Evolutionary conservation across 768 basidiomycete species (phyloP), one percentile per base, ranked within the genome.

Genomic region (Gyrodon lividus): DNA sequence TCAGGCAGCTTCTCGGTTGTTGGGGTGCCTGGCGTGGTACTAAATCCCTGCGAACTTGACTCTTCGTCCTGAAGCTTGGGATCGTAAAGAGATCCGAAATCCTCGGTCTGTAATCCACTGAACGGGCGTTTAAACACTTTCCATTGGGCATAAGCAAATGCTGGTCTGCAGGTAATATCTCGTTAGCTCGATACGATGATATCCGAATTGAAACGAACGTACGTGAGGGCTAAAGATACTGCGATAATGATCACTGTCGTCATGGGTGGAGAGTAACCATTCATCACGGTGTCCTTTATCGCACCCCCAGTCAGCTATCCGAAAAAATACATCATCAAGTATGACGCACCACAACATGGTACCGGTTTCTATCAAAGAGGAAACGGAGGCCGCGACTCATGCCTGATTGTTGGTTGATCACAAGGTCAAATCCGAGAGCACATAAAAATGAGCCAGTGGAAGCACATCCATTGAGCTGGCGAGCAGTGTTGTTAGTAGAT

Each of bases 341-440:
- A 17, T 45, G 19, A 69, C 80, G 51, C 54, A 86, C 83, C 51
- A 74, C 69, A 46, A 72, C 63, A 67, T 87, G 86, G 23, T 77
- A 74, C 9, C 71, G 59, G 57, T 87, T 87, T 39, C 79, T 72
- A 60, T 87, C 86, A 52, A 86, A 76, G 13, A 87, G 72, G 58
- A 75, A 79, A 19, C 86, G 76, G 26, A 87, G 71, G 2, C 85
- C 86, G 19, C 77, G 69, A 57, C 84, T 83, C 74, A 86, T 76
- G 5, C 86, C 86, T 5, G 69, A 66, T 59, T 87, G 84, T 56
- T 75, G 70, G 53, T 84, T 74, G 44, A 84, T 47, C 42, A 76
- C 62, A 4, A 87, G 71, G 64, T 87, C 86, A 10, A 80, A 59
- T 19, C 77, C 84, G 8, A 87, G 73, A 24, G 62, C 75, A 13